Base-by-base conservation (phyloP, 208 protist genomes). In the Polymyxa betae region DNA sequence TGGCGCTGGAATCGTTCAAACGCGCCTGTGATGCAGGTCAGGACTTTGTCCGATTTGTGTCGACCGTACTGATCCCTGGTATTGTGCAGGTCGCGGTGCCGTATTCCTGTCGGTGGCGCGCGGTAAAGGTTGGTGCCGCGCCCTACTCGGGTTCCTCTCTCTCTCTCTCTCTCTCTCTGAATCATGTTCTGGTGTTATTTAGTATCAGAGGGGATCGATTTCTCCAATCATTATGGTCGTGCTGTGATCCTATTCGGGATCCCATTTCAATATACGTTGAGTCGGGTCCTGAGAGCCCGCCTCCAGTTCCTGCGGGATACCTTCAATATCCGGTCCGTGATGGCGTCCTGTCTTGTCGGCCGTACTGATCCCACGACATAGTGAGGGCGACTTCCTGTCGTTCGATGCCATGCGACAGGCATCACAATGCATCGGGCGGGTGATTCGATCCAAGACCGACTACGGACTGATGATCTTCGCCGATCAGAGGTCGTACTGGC, bases 391-490 rank as follows among this genome's bases (percentile, higher is more conserved):
- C 92, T 99, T 99, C 93, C 93, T 99, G 0, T 77, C 90, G 0
- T 95, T 95, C 49, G 93, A 95, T 41, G 93, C 93, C 35, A 92
- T 94, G 60, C 90, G 98, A 66, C 96, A 98, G 91, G 97, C 98
- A 0, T 97, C 97, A n/a, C 98, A 99, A 95, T 99, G 98, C 93
- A 98, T 99, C 16, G 98, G 98, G 0, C 96, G 98, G 77, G 98
- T 99, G 77, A 96, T 99, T 54, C 95, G 98, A 89, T 98, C 98
- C 92, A 99, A 99, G 92, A 98, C 96, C 0, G 98, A 99, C 94
- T 99, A 99, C 92, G 98, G 98, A 20, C 96, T 99, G 91, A 99
- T 99, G 97, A 94, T 99, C 20, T 96, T 99, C 45, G 98, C 98
- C 0, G 98, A 99, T 94, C 96, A 97, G 35, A 5, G 72, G 72